Evolutionary conservation across 2,329 filamentous ascomycete species (phyloP), one percentile per base, ranked within the genome.

Genomic region (Didymella keratinophila): DNA sequence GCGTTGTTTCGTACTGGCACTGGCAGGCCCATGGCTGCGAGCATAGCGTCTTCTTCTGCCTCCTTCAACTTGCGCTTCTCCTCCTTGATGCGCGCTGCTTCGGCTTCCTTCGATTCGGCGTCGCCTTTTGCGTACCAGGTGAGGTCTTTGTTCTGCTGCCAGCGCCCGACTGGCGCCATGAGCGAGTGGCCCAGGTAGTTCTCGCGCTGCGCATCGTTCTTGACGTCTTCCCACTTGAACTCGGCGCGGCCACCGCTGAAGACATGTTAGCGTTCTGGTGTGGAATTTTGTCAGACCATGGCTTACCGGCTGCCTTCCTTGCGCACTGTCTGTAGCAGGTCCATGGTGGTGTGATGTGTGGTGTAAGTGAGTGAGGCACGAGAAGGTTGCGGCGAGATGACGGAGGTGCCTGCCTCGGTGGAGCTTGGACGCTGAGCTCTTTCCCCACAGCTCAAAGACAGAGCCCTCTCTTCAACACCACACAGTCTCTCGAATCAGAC

Each of bases 211-310:
- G 85, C 81, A 48, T 93, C 96, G 65, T 83, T 87, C 75, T 94
- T 89, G 73, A 99, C 94, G 68, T 97, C 93, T 65, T 94, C 91
- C 95, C 95, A 98, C 79, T 89, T 93, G 82, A 99, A 99, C 78
- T 97, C 93, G 78, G 90, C 90, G 74, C 84, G 85, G 60, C 95
- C 95, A 72, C 95, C 95, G 66, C 95, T 85, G 61, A 23, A 14
- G 1, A 1, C 12, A 4, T 14, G 14, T 58, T 12, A 58, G 56
- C 12, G 9, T 10, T 16, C 4, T 9, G 4, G 27, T 14, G 8
- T 21, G 25, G 7, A 37, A 70, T 53, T 67, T 61, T 25, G 23
- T 34, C 12, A 39, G 30, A 9, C 10, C 18, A 1, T 20, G 12
- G 39, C 16, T 18, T 74, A 89, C 70, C 92, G 95, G 62, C 84